These are phyloP conservation scores for Populus hybrid DNA, from an alignment of 441 rosid species.

Conservation along the genomic window DNA sequence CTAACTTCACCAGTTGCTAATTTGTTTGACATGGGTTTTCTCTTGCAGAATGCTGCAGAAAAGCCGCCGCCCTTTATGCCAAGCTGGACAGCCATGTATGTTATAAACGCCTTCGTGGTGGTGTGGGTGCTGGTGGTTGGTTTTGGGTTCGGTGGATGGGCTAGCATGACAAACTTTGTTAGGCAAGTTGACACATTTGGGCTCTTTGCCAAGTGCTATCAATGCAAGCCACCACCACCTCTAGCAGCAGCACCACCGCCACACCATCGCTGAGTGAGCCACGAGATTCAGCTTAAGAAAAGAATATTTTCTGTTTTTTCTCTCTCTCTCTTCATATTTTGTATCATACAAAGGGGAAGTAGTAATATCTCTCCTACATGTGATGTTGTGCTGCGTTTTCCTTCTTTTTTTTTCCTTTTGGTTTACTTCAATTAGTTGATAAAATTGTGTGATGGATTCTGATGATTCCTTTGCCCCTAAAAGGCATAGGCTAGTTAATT, in stretches of 20 bases:
- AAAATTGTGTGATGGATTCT: conserved; percentile 48
- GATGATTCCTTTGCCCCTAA: conserved; percentile 49
- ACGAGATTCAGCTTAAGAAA: not conserved
- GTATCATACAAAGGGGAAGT: conserved; percentile 49
- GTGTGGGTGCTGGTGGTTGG: conserved; percentile 85
- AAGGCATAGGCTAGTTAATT: conserved; percentile 33
- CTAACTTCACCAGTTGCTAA: not conserved
- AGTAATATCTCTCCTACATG: conserved; percentile 28
- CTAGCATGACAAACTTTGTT: conserved; percentile 84
- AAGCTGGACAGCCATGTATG: conserved; percentile 90
- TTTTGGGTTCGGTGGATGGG: conserved; percentile 99
- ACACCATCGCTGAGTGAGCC: conserved; percentile 38
- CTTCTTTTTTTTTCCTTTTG: not conserved
- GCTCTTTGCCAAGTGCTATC: conserved; percentile 94
- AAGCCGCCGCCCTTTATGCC: conserved; percentile 85
- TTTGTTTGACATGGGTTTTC: not conserved
- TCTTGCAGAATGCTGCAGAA: conserved; percentile 86
- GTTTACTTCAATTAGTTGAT: conserved; percentile 31
- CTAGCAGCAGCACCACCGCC: conserved; percentile 26
- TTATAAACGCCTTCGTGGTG: conserved; percentile 62
- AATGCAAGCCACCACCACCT: conserved; percentile 71
- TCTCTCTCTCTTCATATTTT: conserved; percentile 26
- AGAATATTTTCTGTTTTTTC: not conserved
- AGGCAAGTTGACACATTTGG: conserved; percentile 85
- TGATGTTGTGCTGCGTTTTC: conserved; percentile 59